A percentile compares a stretch with the other conserved stretches of the same genome.
Evolutionary conservation across 139 green algal genomes (phyloP).

Genomic region (Chlamydomonas asymmetrica): DNA sequence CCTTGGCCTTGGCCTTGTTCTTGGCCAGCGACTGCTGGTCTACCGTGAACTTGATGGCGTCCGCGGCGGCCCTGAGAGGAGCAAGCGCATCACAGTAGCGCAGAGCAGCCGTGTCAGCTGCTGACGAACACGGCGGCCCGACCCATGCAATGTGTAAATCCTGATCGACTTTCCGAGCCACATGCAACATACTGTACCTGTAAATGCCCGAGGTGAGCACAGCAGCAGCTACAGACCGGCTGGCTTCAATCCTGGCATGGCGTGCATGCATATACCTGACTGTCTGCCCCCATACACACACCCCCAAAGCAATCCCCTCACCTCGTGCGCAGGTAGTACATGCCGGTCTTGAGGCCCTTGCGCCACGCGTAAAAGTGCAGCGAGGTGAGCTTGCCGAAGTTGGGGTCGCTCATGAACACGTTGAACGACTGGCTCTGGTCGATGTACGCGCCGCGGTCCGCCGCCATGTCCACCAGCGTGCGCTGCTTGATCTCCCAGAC

Average conservation of each 20-base stretch:
- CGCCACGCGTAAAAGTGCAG: conserved; percentile 99
- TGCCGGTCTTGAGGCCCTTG: conserved; percentile 94
- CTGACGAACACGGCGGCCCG: neutral
- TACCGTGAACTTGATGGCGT: conserved; percentile 99
- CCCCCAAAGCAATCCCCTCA: no score
- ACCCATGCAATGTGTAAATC: neutral
- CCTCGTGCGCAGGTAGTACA: conserved; percentile 97
- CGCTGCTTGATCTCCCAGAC: conserved; percentile 99
- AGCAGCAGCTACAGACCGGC: neutral
- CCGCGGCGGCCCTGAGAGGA: conserved; percentile 75
- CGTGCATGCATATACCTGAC: no score
- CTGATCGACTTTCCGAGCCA: neutral
- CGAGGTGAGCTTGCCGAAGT: conserved; percentile 99
- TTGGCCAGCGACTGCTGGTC: conserved; percentile 73
- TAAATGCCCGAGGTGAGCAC: neutral
- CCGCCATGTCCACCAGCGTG: conserved; percentile 97
- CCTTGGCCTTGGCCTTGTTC: conserved; percentile 20
- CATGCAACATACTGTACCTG: no score
- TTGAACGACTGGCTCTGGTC: conserved; percentile 96
- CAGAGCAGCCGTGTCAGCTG: no score
- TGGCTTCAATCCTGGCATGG: no score
- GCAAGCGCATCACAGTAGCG: neutral
- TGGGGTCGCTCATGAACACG: conserved; percentile 98
- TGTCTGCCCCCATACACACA: no score
- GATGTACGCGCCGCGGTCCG: conserved; percentile 96